A percentile compares a stretch with the other conserved stretches of the same genome.
Evolutionary conservation across 2,329 filamentous ascomycete species (phyloP).

Genomic region (Arthrobotrys sinensis): DNA sequence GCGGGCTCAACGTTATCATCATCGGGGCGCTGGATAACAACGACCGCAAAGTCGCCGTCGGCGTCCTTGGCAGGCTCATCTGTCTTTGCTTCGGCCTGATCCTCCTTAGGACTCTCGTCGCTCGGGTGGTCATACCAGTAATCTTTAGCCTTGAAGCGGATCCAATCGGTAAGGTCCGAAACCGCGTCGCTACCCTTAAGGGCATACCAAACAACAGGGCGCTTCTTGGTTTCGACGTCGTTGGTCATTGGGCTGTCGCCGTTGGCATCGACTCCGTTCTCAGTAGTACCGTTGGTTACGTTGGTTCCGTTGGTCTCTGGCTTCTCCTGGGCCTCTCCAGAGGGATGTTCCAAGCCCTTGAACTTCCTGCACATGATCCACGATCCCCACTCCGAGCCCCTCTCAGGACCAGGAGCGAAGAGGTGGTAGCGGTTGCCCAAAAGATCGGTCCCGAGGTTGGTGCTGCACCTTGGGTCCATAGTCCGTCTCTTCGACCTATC

Average conservation of each 20-base stretch:
- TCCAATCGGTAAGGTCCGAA: conserved; percentile 56
- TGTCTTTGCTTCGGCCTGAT: conserved; percentile 13
- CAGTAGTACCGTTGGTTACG: conserved; percentile 1
- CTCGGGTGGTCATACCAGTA: conserved; percentile 53
- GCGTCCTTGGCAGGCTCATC: conserved; percentile 21
- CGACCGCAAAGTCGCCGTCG: conserved; percentile 45
- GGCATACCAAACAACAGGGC: conserved; percentile 50
- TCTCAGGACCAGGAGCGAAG: conserved; percentile 53
- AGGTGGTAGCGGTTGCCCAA: conserved; percentile 53
- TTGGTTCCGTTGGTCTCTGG: conserved; percentile 21
- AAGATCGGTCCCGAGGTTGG: conserved; percentile 55
- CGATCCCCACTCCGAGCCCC: conserved; percentile 56
- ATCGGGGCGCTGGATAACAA: conserved; percentile 48
- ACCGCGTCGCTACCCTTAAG: conserved; percentile 57
- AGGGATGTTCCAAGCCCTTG: conserved; percentile 47
- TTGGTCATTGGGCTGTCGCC: conserved; percentile 51
- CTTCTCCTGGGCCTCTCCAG: conserved; percentile 41
- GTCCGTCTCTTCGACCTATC: conserved; percentile 61
- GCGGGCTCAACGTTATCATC: conserved; percentile 42
- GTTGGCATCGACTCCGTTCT: conserved; percentile 34
- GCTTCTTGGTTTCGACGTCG: conserved; percentile 33
- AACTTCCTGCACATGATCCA: conserved; percentile 59
- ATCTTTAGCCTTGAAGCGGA: conserved; percentile 57
- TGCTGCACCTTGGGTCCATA: conserved; percentile 59
- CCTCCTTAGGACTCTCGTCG: conserved; percentile 42